phyloP scores from a whole-genome alignment of 2,329 filamentous ascomycete species.

The Rhinocladiella similis region DNA sequence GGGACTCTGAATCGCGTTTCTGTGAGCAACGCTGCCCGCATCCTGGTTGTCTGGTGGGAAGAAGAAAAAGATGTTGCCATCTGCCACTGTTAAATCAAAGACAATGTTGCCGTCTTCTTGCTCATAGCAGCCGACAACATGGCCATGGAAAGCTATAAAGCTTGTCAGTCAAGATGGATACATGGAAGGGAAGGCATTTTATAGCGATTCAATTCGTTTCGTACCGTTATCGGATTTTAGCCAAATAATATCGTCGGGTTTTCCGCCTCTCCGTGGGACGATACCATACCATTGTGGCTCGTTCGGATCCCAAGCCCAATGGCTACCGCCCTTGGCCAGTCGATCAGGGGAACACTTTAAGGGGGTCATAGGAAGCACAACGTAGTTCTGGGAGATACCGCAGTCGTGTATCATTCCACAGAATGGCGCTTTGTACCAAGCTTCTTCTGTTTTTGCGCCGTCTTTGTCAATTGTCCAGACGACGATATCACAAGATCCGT shows the following conservation, averaged over 20 bases:
- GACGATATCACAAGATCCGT: conserved; percentile 44
- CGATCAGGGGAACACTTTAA: conserved; percentile 48
- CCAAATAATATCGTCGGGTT: conserved; percentile 51
- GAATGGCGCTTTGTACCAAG: conserved; percentile 53
- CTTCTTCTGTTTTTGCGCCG: conserved; percentile 49
- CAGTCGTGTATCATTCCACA: conserved; percentile 57
- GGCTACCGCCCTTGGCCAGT: conserved; percentile 49
- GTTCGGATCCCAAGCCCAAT: conserved; percentile 53
- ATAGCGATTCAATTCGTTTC: too few species aligned
- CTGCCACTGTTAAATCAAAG: conserved; percentile 39
- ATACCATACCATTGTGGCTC: conserved; percentile 59
- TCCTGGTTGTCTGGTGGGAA: conserved; percentile 22
- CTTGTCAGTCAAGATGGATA: neutral
- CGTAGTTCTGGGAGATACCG: conserved; percentile 49
- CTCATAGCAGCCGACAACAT: conserved; percentile 52
- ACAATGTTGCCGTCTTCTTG: conserved; percentile 48
- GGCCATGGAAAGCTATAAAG: conserved; percentile 44
- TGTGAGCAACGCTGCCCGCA: conserved; percentile 19
- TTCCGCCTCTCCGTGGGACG: conserved; percentile 52
- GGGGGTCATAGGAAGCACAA: conserved; percentile 51
- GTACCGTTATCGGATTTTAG: conserved; percentile 34
- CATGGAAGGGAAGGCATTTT: neutral
- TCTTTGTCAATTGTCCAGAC: conserved; percentile 49
- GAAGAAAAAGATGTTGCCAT: conserved; percentile 38
- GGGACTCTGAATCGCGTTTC: conserved; percentile 28